Evolutionary conservation across 306 rosid species (phyloP), one percentile per base, ranked within the genome.

Genomic region (Cucumis hystrix): DNA sequence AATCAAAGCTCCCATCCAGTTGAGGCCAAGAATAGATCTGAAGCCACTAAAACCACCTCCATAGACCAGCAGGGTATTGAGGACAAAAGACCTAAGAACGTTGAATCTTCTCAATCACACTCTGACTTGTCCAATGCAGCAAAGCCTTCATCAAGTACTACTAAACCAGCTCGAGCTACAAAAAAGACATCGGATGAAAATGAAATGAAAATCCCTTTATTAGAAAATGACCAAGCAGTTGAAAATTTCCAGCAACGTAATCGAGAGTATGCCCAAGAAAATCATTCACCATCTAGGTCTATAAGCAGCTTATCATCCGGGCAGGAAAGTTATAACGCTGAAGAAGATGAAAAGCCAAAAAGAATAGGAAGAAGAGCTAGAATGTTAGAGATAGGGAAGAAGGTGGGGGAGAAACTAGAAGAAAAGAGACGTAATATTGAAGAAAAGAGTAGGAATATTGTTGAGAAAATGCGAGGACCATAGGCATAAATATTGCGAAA

Each of bases 401-500:
- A 81, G 85, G 63, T 95, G 97, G 85, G 93, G 13, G 93, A 92
- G 83, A 95, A 90, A 83, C 82, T 90, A 11, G 99, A 92, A 86
- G 97, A 95, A 79, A 92, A 92, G 86, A 91, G 85, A 86, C 92
- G 96, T 20, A 78, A 85, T 58, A 58, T 93, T 35, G 98, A 89
- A 83, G 98, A 95, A 80, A 93, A 82, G 86, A 82, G 97, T 78
- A 80, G 94, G 65, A 65, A 69, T 83, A 88, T 94, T 52, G 97
- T 90, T 59, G 98, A 90, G 83, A 95, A 90, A 81, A 95, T 95
- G 97, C 83, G 90, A 83, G 97, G 88, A 62, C 82, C 96, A 7
- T 90, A 87, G 88, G 37, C 37, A 33, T 33, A 33, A 33, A 33
- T 33, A 74, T 86, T 45, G 47, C 7, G 21, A 45, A 65, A 70